Evolutionary conservation across 306 rosid species (phyloP).

Genomic region (Citrullus amarus): DNA sequence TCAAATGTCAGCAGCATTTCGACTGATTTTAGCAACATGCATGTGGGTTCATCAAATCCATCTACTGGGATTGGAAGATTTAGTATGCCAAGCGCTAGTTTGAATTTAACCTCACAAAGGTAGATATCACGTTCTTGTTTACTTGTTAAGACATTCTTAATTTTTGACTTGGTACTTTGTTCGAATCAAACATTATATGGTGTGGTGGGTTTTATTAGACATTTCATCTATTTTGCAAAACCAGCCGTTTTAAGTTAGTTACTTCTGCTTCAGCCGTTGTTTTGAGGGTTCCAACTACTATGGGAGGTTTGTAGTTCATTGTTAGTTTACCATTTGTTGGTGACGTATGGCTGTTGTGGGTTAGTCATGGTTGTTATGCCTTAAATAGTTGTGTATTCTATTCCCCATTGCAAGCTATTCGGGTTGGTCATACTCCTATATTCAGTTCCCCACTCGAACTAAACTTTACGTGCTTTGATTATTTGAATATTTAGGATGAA

Average conservation of each 20-base stretch:
- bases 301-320: too few species aligned
- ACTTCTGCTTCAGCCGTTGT: too few species aligned
- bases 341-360: too few species aligned
- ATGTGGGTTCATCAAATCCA: constrained; percentile 54
- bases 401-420: not conserved
- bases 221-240: too few species aligned
- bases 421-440: not conserved
- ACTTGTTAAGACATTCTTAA: not conserved
- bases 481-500: not conserved
- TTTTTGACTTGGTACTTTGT: not conserved
- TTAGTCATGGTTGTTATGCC: too few species aligned
- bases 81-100: constrained; percentile 33
- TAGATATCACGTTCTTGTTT: constrained; percentile 11
- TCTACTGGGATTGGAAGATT: constrained; percentile 57
- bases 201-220: too few species aligned
- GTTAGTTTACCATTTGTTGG: too few species aligned
- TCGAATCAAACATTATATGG: not conserved
- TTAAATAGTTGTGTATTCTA: not conserved
- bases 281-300: too few species aligned
- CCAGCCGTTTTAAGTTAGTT: too few species aligned
- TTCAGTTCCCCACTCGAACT: not conserved
- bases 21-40: constrained; percentile 56
- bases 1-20: constrained; percentile 41
- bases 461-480: not conserved
- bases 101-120: constrained; percentile 52